phyloP scores from a whole-genome alignment of 2,329 filamentous ascomycete species.

The Orbilia oligospora region DNA sequence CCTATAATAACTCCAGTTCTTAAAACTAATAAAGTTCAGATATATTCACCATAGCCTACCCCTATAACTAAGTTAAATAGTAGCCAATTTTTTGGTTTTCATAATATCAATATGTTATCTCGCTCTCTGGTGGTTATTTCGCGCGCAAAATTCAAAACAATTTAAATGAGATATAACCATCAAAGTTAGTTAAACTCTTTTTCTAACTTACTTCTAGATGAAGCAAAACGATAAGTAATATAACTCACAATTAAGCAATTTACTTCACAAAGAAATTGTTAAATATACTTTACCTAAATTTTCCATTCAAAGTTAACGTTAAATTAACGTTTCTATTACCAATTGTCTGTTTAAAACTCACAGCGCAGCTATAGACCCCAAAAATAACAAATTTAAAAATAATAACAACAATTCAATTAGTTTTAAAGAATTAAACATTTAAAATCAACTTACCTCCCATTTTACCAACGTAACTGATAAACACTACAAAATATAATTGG shows the following conservation, averaged over 20 bases:
- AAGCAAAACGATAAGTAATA: background rate
- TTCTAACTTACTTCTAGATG: background rate
- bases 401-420: background rate
- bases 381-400: slow-evolving; percentile 1
- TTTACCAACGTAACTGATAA: background rate
- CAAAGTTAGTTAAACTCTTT: background rate
- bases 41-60: slow-evolving; percentile 13
- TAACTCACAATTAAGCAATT: background rate
- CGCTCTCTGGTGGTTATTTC: background rate
- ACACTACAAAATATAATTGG: background rate
- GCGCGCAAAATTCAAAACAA: background rate
- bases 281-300: slow-evolving; percentile 9
- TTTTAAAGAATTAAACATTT: slow-evolving; percentile 14
- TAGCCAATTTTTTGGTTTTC: slow-evolving; percentile 31
- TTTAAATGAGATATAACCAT: background rate
- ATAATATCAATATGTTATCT: slow-evolving; percentile 13
- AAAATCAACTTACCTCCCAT: background rate
- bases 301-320: background rate
- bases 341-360: slow-evolving; percentile 19
- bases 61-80: slow-evolving; percentile 2
- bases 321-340: slow-evolving; percentile 6
- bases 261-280: slow-evolving; percentile 1
- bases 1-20: background rate
- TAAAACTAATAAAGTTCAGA: slow-evolving; percentile 1
- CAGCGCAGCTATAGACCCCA: background rate